Base-by-base conservation (phyloP, 106 monocot species). In the Apostasia shenzhenica region DNA sequence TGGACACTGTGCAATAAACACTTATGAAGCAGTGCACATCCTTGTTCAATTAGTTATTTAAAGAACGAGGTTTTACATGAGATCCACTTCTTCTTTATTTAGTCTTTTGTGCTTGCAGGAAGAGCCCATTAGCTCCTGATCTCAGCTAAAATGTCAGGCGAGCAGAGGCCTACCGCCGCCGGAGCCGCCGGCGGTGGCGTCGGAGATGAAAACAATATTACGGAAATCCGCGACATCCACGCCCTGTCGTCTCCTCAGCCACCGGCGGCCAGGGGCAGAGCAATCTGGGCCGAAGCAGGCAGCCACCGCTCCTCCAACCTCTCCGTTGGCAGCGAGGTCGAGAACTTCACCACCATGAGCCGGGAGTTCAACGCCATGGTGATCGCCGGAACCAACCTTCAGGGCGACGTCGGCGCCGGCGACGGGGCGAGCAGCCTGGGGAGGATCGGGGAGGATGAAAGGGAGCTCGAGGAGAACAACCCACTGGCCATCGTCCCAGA, bases 401-500 rank as follows among this genome's bases (percentile, higher is more conserved):
- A 68, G 52, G 14, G 6, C 41, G 62, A 73, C 8, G 14, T 38
- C 11, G 52, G 50, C 61, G 2, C 2, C 57, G 37, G 41, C 3
- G 63, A 63, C 1, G 65, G 44, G 26, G 13, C 10, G 13, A 6
- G 5, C 59, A 76, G 67, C 55, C 50, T 86, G 44, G 71, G 70
- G 1, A 73, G 81, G 45, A 88, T 81, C 14, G 79, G 85, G 3
- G 90, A 86, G 74, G 92, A 81, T 3, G 83, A 80, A 58, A 61
- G 11, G 53, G 14, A 50, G 67, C 63, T 77, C 6, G 81, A 83
- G 74, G 90, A 94, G 73, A 90, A 82, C 2, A 94, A 94, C 63
- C 93, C 93, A 7, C 76, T 94, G 38, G 93, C 93, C 11, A 84
- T 94, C 43, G 86, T 94, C 11, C 86, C 89, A 1, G 93, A 86